phyloP scores from a whole-genome alignment of 352 stramenopile species.

The Phytophthora boehmeriae region DNA sequence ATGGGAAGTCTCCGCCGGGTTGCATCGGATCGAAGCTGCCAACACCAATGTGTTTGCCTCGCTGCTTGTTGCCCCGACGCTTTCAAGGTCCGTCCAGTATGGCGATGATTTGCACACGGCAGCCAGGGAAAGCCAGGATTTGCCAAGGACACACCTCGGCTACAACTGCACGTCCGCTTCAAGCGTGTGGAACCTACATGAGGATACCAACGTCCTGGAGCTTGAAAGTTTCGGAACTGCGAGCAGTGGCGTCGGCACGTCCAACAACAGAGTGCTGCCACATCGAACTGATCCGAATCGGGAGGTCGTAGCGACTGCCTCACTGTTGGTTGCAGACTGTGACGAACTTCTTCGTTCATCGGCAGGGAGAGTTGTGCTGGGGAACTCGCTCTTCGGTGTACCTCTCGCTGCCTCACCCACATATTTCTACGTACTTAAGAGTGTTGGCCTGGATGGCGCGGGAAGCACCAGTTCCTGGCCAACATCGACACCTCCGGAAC shows the following conservation, averaged over 20 bases:
- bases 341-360: background rate
- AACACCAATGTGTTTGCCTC: slow-evolving; percentile 15
- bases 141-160: slow-evolving; percentile 15
- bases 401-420: background rate
- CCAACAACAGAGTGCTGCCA: background rate
- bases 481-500: background rate
- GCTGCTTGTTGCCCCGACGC: slow-evolving; percentile 6
- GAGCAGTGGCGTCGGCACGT: background rate
- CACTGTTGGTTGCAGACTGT: slow-evolving; percentile 5
- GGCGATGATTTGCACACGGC: background rate
- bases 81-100: background rate
- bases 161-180: slow-evolving; percentile 31
- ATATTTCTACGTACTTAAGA: slow-evolving; percentile 22
- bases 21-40: slow-evolving; percentile 10
- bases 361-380: slow-evolving; percentile 11
- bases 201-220: slow-evolving; percentile 17
- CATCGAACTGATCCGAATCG: background rate
- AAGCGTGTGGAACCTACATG: slow-evolving; percentile 18
- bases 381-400: slow-evolving; percentile 13
- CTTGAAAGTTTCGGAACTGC: slow-evolving; percentile 4
- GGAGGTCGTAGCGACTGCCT: background rate
- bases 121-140: background rate
- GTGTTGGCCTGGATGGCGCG: background rate
- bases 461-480: background rate
- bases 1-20: background rate